Conservation (phyloP, 2,329 filamentous ascomycete genomes). For the Alternaria rosae region DNA sequence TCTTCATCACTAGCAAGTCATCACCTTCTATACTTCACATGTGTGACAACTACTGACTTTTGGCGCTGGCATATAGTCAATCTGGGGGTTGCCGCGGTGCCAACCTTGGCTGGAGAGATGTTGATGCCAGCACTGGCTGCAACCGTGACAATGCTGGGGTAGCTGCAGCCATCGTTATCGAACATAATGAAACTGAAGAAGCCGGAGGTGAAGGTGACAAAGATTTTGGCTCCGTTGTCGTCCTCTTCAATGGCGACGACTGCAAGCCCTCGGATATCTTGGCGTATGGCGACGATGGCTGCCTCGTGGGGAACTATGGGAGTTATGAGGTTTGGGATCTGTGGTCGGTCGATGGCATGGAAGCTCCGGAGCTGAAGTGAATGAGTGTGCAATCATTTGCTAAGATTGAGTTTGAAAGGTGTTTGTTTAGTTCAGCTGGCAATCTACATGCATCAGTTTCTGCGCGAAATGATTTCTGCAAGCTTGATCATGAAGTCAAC, state of each 20-base stretch:
- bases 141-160: conserved; percentile 9
- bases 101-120: not conserved
- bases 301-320: conserved; percentile 11
- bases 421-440: not conserved
- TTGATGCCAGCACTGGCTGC: conserved; percentile 9
- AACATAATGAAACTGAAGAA: not conserved
- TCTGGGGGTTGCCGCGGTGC: not conserved
- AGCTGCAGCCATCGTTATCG: conserved; percentile 2
- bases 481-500: not conserved
- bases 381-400: not conserved
- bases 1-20: not conserved
- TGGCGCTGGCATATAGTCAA: not conserved
- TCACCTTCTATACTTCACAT: not conserved
- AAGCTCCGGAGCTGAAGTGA: not conserved
- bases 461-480: not conserved
- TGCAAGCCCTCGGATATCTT: conserved; percentile 16
- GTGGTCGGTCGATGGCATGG: conserved; percentile 9
- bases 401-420: not conserved
- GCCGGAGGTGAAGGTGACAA: conserved; percentile 7
- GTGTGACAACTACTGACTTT: not conserved
- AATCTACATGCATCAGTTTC: not conserved
- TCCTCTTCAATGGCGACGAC: conserved; percentile 14
- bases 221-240: conserved; percentile 13
- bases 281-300: conserved; percentile 10
- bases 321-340: conserved; percentile 17